Conservation (phyloP, 768 basidiomycete genomes). For the Wakefieldia striispora region DNA sequence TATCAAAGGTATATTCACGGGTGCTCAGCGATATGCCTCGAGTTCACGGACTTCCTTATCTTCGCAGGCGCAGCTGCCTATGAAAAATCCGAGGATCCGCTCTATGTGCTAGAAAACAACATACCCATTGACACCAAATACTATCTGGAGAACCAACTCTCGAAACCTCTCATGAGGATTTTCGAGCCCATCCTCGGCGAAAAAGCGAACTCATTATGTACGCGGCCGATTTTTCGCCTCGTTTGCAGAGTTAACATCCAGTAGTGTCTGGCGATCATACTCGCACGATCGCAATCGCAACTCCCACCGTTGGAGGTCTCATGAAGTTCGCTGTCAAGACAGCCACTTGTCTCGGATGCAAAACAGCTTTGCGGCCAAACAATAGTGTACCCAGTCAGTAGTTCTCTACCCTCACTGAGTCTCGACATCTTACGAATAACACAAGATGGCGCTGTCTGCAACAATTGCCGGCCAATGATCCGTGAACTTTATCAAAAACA, state of each 20-base stretch:
- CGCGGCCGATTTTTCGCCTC: slow-evolving; percentile 27
- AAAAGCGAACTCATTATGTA: slow-evolving; percentile 80
- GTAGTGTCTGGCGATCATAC: slow-evolving; percentile 96
- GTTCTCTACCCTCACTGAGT: neutral
- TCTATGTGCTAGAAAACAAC: slow-evolving; percentile 97
- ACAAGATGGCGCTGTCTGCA: slow-evolving; percentile 88
- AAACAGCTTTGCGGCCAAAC: slow-evolving; percentile 75
- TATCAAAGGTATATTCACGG: slow-evolving; percentile 68
- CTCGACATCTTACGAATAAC: slow-evolving; percentile 4
- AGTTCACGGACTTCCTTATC: neutral
- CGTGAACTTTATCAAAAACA: slow-evolving; percentile 95
- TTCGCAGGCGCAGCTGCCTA: slow-evolving; percentile 89
- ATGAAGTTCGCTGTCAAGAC: slow-evolving; percentile 99
- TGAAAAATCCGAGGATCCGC: slow-evolving; percentile 97
- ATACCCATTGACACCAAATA: slow-evolving; percentile 98
- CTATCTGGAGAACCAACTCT: slow-evolving; percentile 96
- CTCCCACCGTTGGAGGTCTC: slow-evolving; percentile 91
- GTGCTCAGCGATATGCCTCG: neutral
- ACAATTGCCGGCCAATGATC: slow-evolving; percentile 83
- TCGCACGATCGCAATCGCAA: slow-evolving; percentile 91
- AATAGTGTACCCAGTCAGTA: slow-evolving; percentile 71
- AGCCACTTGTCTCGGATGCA: slow-evolving; percentile 92
- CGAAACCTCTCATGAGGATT: slow-evolving; percentile 95
- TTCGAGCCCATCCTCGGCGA: slow-evolving; percentile 98
- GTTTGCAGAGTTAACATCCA: slow-evolving; percentile 2